These are phyloP conservation scores for Heliocybe sulcata DNA, from an alignment of 1,284 basidiomycete species.

Conservation along the genomic window DNA sequence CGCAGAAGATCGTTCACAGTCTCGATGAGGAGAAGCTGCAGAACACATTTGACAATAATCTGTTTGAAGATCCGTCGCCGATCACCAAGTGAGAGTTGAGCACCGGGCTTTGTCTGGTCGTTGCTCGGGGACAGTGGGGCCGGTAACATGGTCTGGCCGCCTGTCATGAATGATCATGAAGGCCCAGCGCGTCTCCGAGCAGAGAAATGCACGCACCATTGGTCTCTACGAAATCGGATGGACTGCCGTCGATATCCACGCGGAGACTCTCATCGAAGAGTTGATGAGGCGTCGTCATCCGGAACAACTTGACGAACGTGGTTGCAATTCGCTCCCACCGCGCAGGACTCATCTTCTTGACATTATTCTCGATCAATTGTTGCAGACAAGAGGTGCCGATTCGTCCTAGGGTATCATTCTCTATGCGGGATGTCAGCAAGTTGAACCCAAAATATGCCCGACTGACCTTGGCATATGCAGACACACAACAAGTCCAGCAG, in stretches of 20 bases:
- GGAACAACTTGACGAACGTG: conserved; percentile 93
- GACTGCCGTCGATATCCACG: conserved; percentile 65
- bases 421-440: conserved; percentile 31
- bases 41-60: conserved; percentile 99
- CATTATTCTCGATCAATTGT: conserved; percentile 92
- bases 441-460: conserved; percentile 13
- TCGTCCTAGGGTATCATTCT: conserved; percentile 96
- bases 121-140: conserved; percentile 66
- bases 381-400: conserved; percentile 98
- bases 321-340: conserved; percentile 93
- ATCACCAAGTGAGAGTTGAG: conserved; percentile 53
- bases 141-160: conserved; percentile 64
- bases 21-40: conserved; percentile 95
- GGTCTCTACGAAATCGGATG: conserved; percentile 48
- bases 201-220: conserved; percentile 28
- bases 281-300: conserved; percentile 96
- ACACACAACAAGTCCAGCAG: conserved; percentile 90
- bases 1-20: conserved; percentile 95
- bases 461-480: conserved; percentile 99
- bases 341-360: conserved; percentile 76
- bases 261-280: conserved; percentile 89
- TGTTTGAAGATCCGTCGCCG: conserved; percentile 94
- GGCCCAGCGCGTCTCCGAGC: not conserved
- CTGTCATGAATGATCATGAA: conserved; percentile 41
- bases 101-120: conserved; percentile 40